A percentile compares a stretch with the other conserved stretches of the same genome.
Conservation (phyloP, 805 yeast species). For the Candida sakaeoensis region DNA sequence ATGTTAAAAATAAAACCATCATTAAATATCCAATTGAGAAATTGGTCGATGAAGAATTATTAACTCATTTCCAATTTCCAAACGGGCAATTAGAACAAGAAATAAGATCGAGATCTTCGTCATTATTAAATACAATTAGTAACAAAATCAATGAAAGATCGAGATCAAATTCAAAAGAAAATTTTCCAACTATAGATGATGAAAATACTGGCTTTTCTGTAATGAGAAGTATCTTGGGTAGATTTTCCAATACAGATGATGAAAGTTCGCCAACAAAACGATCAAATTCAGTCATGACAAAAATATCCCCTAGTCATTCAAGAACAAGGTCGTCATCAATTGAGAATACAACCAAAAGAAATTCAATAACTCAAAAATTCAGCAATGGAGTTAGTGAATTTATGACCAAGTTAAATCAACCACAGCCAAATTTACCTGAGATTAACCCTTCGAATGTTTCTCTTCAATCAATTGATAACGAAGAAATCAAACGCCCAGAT, state of each 20-base stretch:
- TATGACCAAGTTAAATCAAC: constrained; percentile 36
- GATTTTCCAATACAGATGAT: constrained; percentile 21
- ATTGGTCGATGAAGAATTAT: constrained; percentile 28
- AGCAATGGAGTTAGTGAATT: constrained; percentile 40
- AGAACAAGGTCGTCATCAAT: constrained; percentile 38
- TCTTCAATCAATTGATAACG: constrained; percentile 29
- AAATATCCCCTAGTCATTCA: constrained; percentile 32
- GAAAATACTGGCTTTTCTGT: constrained; percentile 24
- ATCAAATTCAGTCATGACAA: constrained; percentile 22
- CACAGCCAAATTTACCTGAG: constrained; percentile 7
- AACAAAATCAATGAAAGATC: constrained; percentile 27
- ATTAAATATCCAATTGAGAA: constrained; percentile 23
- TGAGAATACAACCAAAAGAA: constrained; percentile 24
- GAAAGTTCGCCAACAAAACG: constrained; percentile 7
- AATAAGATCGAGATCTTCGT: constrained; percentile 35
- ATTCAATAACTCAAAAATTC: constrained; percentile 35
- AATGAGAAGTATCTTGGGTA: constrained; percentile 34
- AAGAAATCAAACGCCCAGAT: constrained; percentile 12
- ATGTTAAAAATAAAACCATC: constrained; percentile 11
- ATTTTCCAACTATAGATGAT: constrained; percentile 23
- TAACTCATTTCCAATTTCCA: constrained; percentile 26
- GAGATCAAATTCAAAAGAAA: constrained; percentile 33
- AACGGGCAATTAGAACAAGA: constrained; percentile 19
- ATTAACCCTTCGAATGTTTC: constrained; percentile 25
- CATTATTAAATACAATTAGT: constrained; percentile 34